phyloP scores from a whole-genome alignment of 2,329 filamentous ascomycete species.

The Ophiognomonia clavigignenti-juglandacearum region DNA sequence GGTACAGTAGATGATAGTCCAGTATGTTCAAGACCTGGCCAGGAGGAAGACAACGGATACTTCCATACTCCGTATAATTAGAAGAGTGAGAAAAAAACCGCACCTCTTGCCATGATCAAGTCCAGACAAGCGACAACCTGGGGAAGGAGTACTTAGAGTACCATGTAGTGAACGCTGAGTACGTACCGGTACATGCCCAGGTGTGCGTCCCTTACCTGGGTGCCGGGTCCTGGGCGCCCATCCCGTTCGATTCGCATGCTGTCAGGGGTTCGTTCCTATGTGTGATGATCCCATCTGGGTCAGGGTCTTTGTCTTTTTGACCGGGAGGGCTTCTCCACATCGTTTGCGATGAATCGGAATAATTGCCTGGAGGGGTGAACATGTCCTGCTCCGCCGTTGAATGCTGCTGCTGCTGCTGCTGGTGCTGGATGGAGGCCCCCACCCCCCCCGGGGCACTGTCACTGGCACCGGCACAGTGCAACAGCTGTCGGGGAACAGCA shows the following conservation, averaged over 20 bases:
- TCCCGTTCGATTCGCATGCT: slow-evolving; percentile 1
- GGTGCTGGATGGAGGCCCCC: too few species aligned
- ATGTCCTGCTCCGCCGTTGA: slow-evolving; percentile 8
- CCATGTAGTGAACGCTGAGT: background rate
- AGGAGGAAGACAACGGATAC: slow-evolving; percentile 11
- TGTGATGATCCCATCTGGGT: too few species aligned
- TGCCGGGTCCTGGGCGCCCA: background rate
- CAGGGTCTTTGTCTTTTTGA: slow-evolving; percentile 12
- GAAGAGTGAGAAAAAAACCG: too few species aligned
- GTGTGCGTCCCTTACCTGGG: too few species aligned
- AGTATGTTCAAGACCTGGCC: background rate
- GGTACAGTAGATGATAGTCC: too few species aligned
- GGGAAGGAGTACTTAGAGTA: background rate
- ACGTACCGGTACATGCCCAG: slow-evolving; percentile 7
- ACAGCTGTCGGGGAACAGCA: too few species aligned
- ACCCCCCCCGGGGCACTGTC: too few species aligned
- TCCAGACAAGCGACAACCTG: slow-evolving; percentile 10
- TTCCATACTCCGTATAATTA: slow-evolving; percentile 10
- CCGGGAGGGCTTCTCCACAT: slow-evolving; percentile 17
- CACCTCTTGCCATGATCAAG: slow-evolving; percentile 12
- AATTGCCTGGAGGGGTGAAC: slow-evolving; percentile 16
- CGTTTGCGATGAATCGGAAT: slow-evolving; percentile 17
- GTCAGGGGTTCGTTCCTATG: slow-evolving; percentile 15
- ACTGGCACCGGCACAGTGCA: too few species aligned
- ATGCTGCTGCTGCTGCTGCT: too few species aligned